These are phyloP conservation scores for Coniochaeta ligniaria DNA, from an alignment of 2,329 filamentous ascomycete genomes.

Conservation along the genomic window DNA sequence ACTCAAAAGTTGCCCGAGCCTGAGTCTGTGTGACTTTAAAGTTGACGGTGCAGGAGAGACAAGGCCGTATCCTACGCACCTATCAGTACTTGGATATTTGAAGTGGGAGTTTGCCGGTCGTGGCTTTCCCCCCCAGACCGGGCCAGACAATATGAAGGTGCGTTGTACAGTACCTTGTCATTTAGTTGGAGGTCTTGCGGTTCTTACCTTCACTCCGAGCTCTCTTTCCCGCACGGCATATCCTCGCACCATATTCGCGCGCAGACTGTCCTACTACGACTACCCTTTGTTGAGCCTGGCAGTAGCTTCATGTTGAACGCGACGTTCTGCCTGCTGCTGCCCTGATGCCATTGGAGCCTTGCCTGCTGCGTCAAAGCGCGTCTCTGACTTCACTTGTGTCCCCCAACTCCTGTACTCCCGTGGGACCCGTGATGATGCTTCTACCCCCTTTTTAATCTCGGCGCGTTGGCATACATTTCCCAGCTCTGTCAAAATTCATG, in stretches of 20 bases:
- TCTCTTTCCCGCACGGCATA: not conserved
- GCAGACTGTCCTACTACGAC: not conserved
- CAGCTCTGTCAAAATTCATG: not conserved
- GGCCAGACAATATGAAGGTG: conserved; percentile 2
- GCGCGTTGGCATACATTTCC: not conserved
- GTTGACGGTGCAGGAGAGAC: not conserved
- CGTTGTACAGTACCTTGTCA: not conserved
- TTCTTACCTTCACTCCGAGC: not conserved
- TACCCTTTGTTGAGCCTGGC: too few species aligned
- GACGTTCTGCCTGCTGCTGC: not conserved
- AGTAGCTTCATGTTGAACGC: not conserved
- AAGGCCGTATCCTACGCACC: not conserved
- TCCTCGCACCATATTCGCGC: not conserved
- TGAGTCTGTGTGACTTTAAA: not conserved
- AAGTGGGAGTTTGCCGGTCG: not conserved
- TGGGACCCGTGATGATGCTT: not conserved
- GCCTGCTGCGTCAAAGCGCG: not conserved
- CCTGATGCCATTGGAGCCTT: not conserved
- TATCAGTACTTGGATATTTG: not conserved
- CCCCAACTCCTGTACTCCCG: not conserved
- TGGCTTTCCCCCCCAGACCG: not conserved
- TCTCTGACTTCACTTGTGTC: not conserved
- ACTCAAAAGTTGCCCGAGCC: not conserved
- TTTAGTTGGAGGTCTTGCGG: not conserved
- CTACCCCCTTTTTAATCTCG: not conserved